These are phyloP conservation scores for Paramecium sexaurelia DNA, from an alignment of 73 alveolate species.

Conservation along the genomic window DNA sequence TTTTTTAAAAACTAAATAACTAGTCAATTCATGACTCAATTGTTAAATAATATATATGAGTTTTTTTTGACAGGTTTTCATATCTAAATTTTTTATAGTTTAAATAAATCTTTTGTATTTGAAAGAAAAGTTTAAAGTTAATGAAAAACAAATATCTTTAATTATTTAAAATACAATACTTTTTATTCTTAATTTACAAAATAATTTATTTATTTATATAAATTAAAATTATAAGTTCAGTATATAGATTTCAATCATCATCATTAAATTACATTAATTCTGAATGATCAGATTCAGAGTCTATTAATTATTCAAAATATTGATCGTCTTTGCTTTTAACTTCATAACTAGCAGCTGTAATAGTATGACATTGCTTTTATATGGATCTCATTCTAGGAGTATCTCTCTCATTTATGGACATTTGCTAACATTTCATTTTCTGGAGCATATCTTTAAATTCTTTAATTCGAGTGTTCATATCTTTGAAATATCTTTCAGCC, in stretches of 20 bases:
- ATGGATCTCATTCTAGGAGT: not conserved
- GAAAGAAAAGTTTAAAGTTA: no score
- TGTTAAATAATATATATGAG: no score
- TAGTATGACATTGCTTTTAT: not conserved
- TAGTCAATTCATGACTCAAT: no score
- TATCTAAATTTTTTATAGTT: no score
- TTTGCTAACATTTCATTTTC: not conserved
- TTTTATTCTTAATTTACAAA: no score
- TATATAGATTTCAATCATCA: not conserved
- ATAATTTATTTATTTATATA: no score
- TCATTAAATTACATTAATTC: not conserved
- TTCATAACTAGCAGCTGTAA: not conserved
- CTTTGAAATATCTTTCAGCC: slow-evolving; percentile 38
- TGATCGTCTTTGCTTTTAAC: not conserved
- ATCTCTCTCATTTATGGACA: not conserved
- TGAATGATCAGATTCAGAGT: not conserved
- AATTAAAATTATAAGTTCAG: no score
- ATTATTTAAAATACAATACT: no score
- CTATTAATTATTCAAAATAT: not conserved
- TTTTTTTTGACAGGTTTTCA: no score
- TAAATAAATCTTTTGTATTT: no score
- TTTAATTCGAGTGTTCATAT: not conserved
- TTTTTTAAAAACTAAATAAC: no score
- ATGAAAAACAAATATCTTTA: no score
- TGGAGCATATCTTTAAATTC: not conserved